These are phyloP conservation scores for Ensete glaucum DNA, from an alignment of 176 grass and related monocot species.

Conservation along the genomic window DNA sequence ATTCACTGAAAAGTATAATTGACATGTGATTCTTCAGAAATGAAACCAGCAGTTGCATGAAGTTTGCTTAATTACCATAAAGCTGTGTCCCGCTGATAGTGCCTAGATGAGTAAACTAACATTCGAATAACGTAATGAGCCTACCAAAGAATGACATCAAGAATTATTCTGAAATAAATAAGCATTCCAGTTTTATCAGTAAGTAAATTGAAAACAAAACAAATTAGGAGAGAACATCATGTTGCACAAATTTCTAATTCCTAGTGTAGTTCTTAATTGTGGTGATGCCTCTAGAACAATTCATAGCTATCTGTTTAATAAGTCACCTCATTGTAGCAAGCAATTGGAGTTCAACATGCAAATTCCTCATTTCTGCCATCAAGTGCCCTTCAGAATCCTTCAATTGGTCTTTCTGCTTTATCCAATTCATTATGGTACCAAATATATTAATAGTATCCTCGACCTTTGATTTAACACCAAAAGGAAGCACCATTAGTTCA, in stretches of 20 bases:
- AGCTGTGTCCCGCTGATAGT: too few species aligned
- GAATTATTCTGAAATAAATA: too few species aligned
- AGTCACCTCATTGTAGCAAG: conserved; percentile 20
- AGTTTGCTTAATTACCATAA: too few species aligned
- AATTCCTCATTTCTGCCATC: conserved; percentile 10
- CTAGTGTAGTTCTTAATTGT: neutral
- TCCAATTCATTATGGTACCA: conserved; percentile 10
- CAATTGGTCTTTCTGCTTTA: conserved; percentile 1
- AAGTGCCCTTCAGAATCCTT: conserved; percentile 18
- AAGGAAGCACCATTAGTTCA: neutral
- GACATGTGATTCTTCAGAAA: too few species aligned
- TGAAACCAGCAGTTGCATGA: too few species aligned
- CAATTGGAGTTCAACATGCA: conserved; percentile 25
- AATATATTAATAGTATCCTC: conserved; percentile 19
- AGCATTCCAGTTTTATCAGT: too few species aligned
- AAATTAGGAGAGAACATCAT: neutral
- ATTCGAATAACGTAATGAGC: too few species aligned
- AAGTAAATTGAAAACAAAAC: neutral
- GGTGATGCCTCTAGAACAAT: neutral
- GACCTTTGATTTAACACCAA: conserved; percentile 27
- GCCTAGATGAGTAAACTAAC: too few species aligned
- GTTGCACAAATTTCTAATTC: too few species aligned
- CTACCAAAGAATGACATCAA: too few species aligned
- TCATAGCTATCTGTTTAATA: neutral
- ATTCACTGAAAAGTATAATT: too few species aligned